A percentile compares a stretch with the other conserved stretches of the same genome.
These are phyloP conservation scores for Toxoplasma gondii DNA, from an alignment of 169 alveolate species.

Conservation along the genomic window DNA sequence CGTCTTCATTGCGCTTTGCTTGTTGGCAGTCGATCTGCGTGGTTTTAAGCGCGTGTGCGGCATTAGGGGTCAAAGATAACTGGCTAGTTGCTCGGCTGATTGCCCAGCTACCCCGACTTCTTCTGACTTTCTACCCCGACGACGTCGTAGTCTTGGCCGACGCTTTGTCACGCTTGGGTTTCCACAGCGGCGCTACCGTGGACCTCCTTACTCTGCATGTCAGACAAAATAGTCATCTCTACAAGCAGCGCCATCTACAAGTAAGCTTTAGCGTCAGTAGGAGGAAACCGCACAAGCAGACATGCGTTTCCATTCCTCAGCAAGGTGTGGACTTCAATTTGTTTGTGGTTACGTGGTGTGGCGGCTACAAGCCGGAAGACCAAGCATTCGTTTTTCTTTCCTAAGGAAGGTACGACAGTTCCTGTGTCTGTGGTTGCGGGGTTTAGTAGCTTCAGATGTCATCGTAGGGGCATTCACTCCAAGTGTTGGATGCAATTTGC, in stretches of 20 bases:
- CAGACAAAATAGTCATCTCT: background rate
- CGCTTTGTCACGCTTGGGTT: background rate
- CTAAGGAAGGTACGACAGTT: no score
- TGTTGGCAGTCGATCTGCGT: background rate
- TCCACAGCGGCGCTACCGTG: constrained; percentile 10
- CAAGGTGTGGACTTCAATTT: no score
- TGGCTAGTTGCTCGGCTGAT: background rate
- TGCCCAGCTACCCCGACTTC: background rate
- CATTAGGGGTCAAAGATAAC: background rate
- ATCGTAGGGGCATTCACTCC: no score
- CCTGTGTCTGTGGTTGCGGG: no score
- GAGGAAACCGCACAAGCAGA: no score
- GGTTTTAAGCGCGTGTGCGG: constrained; percentile 21
- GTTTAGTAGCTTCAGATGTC: no score
- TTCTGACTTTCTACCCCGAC: background rate
- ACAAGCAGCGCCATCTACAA: background rate
- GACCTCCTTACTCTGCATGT: background rate
- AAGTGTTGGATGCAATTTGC: no score
- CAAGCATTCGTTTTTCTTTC: no score
- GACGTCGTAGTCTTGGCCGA: background rate
- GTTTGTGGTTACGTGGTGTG: no score
- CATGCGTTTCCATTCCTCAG: no score
- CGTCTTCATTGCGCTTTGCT: background rate
- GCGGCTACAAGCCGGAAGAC: no score
- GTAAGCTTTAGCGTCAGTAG: background rate